These are phyloP conservation scores for Penicillium goetzii DNA, from an alignment of 495 filamentous ascomycete genomes.

Conservation along the genomic window DNA sequence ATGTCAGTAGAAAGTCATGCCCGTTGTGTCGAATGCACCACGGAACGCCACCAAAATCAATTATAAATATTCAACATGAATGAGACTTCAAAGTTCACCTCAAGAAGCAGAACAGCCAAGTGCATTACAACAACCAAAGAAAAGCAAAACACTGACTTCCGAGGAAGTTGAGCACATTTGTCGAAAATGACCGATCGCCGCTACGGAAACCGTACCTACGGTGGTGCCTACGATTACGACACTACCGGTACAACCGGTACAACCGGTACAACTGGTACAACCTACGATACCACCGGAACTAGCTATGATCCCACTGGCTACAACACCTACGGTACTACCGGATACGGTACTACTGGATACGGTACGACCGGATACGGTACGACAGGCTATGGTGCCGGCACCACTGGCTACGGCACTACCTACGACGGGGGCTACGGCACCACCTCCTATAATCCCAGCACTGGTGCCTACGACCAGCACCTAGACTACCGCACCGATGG, in stretches of 20 bases:
- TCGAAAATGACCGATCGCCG: conserved; percentile 30
- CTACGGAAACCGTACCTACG: conserved; percentile 17
- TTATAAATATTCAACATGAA: conserved; percentile 18
- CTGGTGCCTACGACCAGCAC: conserved; percentile 45
- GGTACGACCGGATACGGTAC: conserved; percentile 32
- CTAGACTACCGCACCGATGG: conserved; percentile 40
- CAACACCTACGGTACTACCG: conserved; percentile 18
- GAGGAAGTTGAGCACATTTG: conserved; percentile 7
- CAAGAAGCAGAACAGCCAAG: not conserved
- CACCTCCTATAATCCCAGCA: conserved; percentile 44
- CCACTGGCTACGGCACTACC: conserved; percentile 41
- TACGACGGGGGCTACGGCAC: conserved; percentile 45
- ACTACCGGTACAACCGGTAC: conserved; percentile 24
- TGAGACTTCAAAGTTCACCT: not conserved
- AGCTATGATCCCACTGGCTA: conserved; percentile 32
- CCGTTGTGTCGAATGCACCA: conserved; percentile 13
- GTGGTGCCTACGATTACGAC: conserved; percentile 23
- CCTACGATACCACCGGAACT: conserved; percentile 28
- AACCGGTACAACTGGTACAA: conserved; percentile 22
- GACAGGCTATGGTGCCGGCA: conserved; percentile 42
- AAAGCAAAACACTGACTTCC: not conserved
- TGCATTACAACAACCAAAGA: not conserved
- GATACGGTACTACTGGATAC: conserved; percentile 35
- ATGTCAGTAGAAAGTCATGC: conserved; percentile 27
- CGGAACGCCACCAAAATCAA: conserved; percentile 10